phyloP scores from a whole-genome alignment of 805 yeast species.

The Brettanomyces custersianus region DNA sequence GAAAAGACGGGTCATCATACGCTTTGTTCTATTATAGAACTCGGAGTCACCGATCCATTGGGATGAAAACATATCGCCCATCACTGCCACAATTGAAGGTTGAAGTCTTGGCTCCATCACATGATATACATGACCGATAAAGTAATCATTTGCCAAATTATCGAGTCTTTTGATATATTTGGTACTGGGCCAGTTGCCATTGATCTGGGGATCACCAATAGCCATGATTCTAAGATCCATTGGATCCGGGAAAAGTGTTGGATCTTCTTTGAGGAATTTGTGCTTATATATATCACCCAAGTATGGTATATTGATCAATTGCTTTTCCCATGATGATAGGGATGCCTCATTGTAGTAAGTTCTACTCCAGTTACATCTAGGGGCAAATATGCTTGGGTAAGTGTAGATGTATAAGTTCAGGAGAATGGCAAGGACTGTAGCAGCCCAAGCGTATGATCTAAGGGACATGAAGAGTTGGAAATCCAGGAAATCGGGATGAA shows the following conservation, averaged over 20 bases:
- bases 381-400: slow-evolving; percentile 56
- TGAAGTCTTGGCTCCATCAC: slow-evolving; percentile 52
- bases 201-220: slow-evolving; percentile 95
- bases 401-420: slow-evolving; percentile 63
- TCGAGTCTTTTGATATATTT: slow-evolving; percentile 69
- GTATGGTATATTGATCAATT: slow-evolving; percentile 21
- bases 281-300: slow-evolving; percentile 25
- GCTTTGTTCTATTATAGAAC: slow-evolving; percentile 66
- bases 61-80: slow-evolving; percentile 89
- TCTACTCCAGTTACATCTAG: slow-evolving; percentile 54
- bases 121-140: slow-evolving; percentile 72
- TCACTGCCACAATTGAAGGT: slow-evolving; percentile 78
- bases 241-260: slow-evolving; percentile 9
- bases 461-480: neutral
- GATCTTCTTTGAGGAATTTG: slow-evolving; percentile 20
- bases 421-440: slow-evolving; percentile 31
- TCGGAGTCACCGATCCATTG: slow-evolving; percentile 93
- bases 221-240: slow-evolving; percentile 54
- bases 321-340: slow-evolving; percentile 8
- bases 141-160: slow-evolving; percentile 83
- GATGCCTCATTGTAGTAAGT: slow-evolving; percentile 15
- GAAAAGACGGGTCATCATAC: slow-evolving; percentile 66
- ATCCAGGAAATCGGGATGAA: too few species aligned
- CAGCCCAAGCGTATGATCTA: slow-evolving; percentile 13
- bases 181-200: slow-evolving; percentile 73